A percentile compares a stretch with the other conserved stretches of the same genome.
These are phyloP conservation scores for Chalaropsis thielavioides DNA, from an alignment of 2,329 filamentous ascomycete genomes.

Conservation along the genomic window DNA sequence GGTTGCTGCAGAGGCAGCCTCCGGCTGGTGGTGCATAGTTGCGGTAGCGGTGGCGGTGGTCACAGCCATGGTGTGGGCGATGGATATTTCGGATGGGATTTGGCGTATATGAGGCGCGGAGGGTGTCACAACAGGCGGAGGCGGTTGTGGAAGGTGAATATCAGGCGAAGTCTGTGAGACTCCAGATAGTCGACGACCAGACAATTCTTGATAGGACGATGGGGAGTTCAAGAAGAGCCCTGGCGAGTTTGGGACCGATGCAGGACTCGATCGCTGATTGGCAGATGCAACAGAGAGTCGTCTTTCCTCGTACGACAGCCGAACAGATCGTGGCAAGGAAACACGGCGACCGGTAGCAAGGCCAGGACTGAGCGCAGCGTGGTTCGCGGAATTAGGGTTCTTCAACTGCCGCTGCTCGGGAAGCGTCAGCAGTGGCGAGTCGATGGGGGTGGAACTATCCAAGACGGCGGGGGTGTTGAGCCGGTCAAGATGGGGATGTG, in stretches of 20 bases:
- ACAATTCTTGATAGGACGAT: neutral
- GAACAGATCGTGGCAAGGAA: constrained; percentile 39
- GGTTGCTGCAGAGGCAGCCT: constrained; percentile 18
- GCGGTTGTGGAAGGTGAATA: neutral
- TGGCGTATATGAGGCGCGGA: constrained; percentile 23
- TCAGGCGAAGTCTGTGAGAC: neutral
- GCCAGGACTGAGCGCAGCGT: constrained; percentile 39
- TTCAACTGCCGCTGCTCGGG: constrained; percentile 36
- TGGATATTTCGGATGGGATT: constrained; percentile 39
- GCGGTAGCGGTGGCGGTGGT: constrained; percentile 20
- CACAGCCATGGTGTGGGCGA: constrained; percentile 23
- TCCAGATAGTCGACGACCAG: neutral
- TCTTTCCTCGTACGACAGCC: constrained; percentile 40
- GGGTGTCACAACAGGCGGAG: constrained; percentile 12
- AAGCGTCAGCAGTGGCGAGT: constrained; percentile 38
- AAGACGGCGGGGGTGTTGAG: constrained; percentile 26
- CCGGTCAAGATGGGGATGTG: constrained; percentile 30
- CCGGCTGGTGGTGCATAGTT: constrained; percentile 20
- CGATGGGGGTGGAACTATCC: constrained; percentile 28
- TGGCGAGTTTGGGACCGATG: neutral
- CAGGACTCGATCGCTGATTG: neutral
- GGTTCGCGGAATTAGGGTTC: constrained; percentile 26
- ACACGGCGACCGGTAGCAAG: constrained; percentile 32
- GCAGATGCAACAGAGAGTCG: neutral
- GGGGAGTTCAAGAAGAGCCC: neutral